A percentile compares a stretch with the other conserved stretches of the same genome.
phyloP scores from a whole-genome alignment of 352 stramenopile species.

The Pythium sukuiense region DNA sequence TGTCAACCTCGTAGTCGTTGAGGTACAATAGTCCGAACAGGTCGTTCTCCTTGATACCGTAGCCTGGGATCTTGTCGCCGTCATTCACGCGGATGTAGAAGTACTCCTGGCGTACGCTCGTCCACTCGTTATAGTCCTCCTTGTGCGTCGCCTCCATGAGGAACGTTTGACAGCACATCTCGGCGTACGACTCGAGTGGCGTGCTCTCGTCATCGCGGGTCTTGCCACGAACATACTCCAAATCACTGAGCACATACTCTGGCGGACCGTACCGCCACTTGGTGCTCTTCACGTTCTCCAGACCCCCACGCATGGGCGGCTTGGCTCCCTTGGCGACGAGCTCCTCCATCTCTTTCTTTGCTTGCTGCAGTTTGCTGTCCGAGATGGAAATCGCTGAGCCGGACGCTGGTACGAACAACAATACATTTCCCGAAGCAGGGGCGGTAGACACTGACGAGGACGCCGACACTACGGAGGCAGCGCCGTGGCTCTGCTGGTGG shows the following conservation, averaged over 20 bases:
- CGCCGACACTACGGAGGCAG: slow-evolving; percentile 25
- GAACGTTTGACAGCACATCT: slow-evolving; percentile 78
- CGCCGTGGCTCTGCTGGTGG: neutral
- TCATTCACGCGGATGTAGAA: slow-evolving; percentile 84
- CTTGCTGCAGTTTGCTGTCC: slow-evolving; percentile 54
- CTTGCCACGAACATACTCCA: slow-evolving; percentile 69
- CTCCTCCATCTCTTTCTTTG: slow-evolving; percentile 56
- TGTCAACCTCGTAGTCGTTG: slow-evolving; percentile 36
- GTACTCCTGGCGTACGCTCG: slow-evolving; percentile 48
- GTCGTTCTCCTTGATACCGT: slow-evolving; percentile 52
- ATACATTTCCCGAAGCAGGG: slow-evolving; percentile 48
- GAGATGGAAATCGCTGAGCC: slow-evolving; percentile 69
- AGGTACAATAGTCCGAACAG: slow-evolving; percentile 74
- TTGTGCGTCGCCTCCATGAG: slow-evolving; percentile 82
- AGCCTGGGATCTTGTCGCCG: slow-evolving; percentile 37
- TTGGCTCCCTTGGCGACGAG: slow-evolving; percentile 57
- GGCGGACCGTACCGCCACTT: slow-evolving; percentile 66
- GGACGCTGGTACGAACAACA: slow-evolving; percentile 70
- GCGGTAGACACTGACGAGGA: slow-evolving; percentile 32
- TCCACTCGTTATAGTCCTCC: slow-evolving; percentile 55
- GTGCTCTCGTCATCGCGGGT: slow-evolving; percentile 53
- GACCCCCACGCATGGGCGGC: slow-evolving; percentile 46
- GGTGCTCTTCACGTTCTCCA: slow-evolving; percentile 30
- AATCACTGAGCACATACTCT: slow-evolving; percentile 74
- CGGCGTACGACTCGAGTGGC: slow-evolving; percentile 67